Base-by-base conservation (phyloP, 768 basidiomycete genomes). In the Phaeotremella fagi region DNA sequence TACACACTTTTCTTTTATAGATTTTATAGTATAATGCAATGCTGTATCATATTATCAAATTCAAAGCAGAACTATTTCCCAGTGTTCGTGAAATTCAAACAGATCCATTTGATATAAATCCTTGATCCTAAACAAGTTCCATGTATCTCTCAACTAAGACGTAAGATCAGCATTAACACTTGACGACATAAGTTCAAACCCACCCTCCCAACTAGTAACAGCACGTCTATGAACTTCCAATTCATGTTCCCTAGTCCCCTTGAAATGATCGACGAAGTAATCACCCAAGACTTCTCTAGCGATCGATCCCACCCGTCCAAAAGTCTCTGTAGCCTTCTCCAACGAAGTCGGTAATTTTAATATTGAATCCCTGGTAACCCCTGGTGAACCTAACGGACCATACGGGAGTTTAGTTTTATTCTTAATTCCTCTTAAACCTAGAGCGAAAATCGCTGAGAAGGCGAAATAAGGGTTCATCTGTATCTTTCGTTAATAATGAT, bases 191-290 rank as follows among this genome's bases (percentile, higher is more conserved):
- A 33, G 31, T 16, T 33, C 31, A 46, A 11, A 62, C 83, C 63
- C 64, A 89, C 90, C 82, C 82, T 94, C 92, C 91, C 89, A 97
- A 71, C 82, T 85, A 11, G 92, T 95, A 33, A 94, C 90, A 2
- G 90, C 88, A 63, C 84, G 82, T 61, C 90, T 86, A 85, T 88
- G 92, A 23, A 87, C 64, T 48, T 79, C 83, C 52, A 92, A 83
- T 71, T 94, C 91, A 70, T 97, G 87, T 72, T 89, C 82, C 64
- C 94, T 82, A n/a, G 95, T 98, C 6, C 90, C 92, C 2, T 87
- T 90, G 65, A 82, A 94, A 71, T 99, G 95, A 15, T 98, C 88
- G 1, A 98, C 88, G 66, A 97, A 95, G 22, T 83, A 84, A 66
- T 90, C 78, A 0, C 92, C 94, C 51, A 98, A 83, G 36, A 89